These are phyloP conservation scores for Rhynchosporium secalis DNA, from an alignment of 2,329 filamentous ascomycete species.

Conservation along the genomic window DNA sequence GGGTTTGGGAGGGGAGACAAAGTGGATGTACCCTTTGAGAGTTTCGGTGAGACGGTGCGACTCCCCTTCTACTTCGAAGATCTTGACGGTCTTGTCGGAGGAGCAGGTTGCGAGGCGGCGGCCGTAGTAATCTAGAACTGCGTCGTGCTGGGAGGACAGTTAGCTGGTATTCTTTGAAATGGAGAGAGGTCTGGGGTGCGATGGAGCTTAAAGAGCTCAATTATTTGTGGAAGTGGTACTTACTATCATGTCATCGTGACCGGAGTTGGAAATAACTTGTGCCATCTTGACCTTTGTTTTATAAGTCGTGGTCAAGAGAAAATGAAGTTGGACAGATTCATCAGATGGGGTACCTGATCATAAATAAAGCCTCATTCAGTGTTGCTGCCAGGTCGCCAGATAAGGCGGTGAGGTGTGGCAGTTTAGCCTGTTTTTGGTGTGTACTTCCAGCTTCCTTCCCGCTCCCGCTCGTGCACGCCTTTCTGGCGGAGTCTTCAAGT, in stretches of 20 bases:
- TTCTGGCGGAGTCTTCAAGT: slow-evolving; percentile 9
- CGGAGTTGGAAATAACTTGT: slow-evolving; percentile 80
- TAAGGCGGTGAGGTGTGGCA: too few relatives aligned
- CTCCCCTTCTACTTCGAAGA: slow-evolving; percentile 96
- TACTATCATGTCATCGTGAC: slow-evolving; percentile 99
- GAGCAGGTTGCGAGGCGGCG: slow-evolving; percentile 94
- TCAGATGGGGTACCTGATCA: background rate
- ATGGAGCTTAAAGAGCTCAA: slow-evolving; percentile 7
- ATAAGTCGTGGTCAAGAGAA: slow-evolving; percentile 15
- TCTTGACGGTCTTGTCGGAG: slow-evolving; percentile 98
- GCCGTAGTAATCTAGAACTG: slow-evolving; percentile 97
- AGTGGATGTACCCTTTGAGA: slow-evolving; percentile 73
- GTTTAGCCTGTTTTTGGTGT: too few relatives aligned
- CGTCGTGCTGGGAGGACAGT: slow-evolving; percentile 72
- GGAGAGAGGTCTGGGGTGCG: background rate
- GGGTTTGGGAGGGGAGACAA: background rate
- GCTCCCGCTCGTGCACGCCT: slow-evolving; percentile 7
- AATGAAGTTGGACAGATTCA: too few relatives aligned
- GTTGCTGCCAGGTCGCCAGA: slow-evolving; percentile 18
- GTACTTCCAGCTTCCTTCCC: slow-evolving; percentile 9
- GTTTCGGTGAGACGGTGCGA: slow-evolving; percentile 88
- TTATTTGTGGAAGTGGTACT: slow-evolving; percentile 12
- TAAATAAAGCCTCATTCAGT: slow-evolving; percentile 17
- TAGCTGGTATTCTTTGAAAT: slow-evolving; percentile 23
- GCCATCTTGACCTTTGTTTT: slow-evolving; percentile 49